Evolutionary conservation across 441 rosid species (phyloP), one percentile per base, ranked within the genome.

Genomic region (Populus tomentosa): DNA sequence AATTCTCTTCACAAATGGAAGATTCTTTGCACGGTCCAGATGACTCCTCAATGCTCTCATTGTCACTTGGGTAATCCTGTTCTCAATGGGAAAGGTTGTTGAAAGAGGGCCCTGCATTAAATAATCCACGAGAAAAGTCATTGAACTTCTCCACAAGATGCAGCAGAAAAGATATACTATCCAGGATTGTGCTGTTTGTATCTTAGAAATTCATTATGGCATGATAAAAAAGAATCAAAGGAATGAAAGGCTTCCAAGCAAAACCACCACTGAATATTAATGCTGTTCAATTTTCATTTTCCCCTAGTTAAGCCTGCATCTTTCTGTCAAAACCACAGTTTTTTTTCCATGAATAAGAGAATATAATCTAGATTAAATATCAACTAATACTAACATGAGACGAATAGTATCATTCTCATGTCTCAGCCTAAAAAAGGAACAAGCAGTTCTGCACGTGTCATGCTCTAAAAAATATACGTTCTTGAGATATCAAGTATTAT

Each of bases 21-120:
- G 89, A 82, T 77, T 86, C 77, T 80, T 92, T 36, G 88, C 78
- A 10, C 92, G 84, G 79, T 92, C 98, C 78, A 96, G 79, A 81
- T 94, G 98, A 33, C 40, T 90, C 89, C 87, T 92, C 81, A 94
- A 75, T 4, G 97, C 90, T 85, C 83, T 84, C 88, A 84, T 79
- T 32, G 96, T 88, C 65, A 80, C 87, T 20, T 80, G 84, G 64
- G 38, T 72, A 72, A 67, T 82, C 74, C 97, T 83, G 82, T 96
- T 96, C 97, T 96, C 99, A 40, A 94, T 81, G 2, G 97, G 98
- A 73, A 94, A 96, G 68, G 89, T 77, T 67, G 95, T 80, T 10
- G 97, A 86, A 78, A 96, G 89, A 24, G 93, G 87, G 32, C 97
- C 99, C 97, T 96, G 89, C 73, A 78, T 36, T 67, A 33, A 65